Conservation (phyloP, 805 yeast species). For the Candida oleophila region DNA sequence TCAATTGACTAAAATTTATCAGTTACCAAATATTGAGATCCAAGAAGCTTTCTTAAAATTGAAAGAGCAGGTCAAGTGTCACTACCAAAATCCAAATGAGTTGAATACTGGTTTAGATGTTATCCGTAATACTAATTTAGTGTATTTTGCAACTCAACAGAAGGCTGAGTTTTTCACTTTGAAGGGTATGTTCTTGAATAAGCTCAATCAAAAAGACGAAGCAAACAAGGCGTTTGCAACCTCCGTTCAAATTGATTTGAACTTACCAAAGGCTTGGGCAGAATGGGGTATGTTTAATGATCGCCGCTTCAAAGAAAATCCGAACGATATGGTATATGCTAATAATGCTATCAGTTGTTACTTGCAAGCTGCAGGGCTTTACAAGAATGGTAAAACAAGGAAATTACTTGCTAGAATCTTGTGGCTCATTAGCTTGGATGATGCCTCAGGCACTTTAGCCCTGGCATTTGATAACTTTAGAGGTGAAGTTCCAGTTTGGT, state of each 20-base stretch:
- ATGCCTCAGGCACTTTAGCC: constrained; percentile 73
- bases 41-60: constrained; percentile 96
- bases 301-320: constrained; percentile 78
- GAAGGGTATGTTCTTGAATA: constrained; percentile 97
- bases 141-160: constrained; percentile 94
- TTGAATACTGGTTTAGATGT: constrained; percentile 94
- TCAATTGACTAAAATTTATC: constrained; percentile 90
- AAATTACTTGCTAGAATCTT: constrained; percentile 82
- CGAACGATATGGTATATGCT: constrained; percentile 78
- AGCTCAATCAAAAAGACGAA: constrained; percentile 84
- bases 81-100: constrained; percentile 88
- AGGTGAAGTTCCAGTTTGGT: constrained; percentile 99
- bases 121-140: constrained; percentile 92
- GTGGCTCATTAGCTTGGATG: constrained; percentile 93
- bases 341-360: constrained; percentile 94
- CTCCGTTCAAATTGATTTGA: constrained; percentile 93
- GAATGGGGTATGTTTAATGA: constrained; percentile 99
- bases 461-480: constrained; percentile 88
- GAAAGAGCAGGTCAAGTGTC: constrained; percentile 97
- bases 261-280: constrained; percentile 83
- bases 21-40: constrained; percentile 94
- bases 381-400: constrained; percentile 89
- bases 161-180: constrained; percentile 97
- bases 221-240: constrained; percentile 98
- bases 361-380: constrained; percentile 95